These are phyloP conservation scores for Boletus huronensis DNA, from an alignment of 768 basidiomycete species.

Conservation along the genomic window DNA sequence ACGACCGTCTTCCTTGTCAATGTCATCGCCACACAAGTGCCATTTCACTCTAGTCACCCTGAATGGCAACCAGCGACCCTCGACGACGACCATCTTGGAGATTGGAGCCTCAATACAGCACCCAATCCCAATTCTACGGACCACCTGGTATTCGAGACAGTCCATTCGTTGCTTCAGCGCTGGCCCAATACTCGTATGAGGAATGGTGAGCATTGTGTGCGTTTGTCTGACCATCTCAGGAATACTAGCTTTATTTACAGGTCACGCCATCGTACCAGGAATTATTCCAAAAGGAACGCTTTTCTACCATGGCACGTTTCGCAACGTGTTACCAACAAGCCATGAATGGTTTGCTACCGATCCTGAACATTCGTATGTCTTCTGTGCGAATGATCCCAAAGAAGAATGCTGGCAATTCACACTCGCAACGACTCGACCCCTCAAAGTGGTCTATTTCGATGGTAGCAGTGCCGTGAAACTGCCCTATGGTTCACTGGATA, in stretches of 20 bases:
- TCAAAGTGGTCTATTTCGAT: constrained; percentile 33
- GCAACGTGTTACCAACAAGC: constrained; percentile 16
- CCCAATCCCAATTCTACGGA: constrained; percentile 22
- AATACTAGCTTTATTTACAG: background rate
- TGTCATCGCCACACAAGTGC: background rate
- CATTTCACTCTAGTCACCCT: background rate
- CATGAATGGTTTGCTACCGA: constrained; percentile 33
- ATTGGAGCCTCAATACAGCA: background rate
- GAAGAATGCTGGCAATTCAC: constrained; percentile 31
- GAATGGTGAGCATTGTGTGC: constrained; percentile 26
- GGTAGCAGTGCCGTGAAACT: constrained; percentile 9
- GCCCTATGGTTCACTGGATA: constrained; percentile 27
- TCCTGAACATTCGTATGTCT: constrained; percentile 36
- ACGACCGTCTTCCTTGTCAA: background rate
- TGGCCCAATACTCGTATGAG: constrained; percentile 44
- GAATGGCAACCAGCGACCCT: background rate
- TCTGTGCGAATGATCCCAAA: constrained; percentile 26
- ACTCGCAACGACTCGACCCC: constrained; percentile 23
- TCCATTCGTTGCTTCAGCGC: constrained; percentile 32
- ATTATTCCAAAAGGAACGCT: constrained; percentile 32
- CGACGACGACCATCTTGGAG: no score
- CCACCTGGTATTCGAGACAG: constrained; percentile 24
- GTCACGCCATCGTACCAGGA: constrained; percentile 26
- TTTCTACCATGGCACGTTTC: constrained; percentile 30
- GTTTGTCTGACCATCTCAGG: background rate